These are phyloP conservation scores for Desmodesmus armatus DNA, from an alignment of 139 green algal genomes.

Conservation along the genomic window DNA sequence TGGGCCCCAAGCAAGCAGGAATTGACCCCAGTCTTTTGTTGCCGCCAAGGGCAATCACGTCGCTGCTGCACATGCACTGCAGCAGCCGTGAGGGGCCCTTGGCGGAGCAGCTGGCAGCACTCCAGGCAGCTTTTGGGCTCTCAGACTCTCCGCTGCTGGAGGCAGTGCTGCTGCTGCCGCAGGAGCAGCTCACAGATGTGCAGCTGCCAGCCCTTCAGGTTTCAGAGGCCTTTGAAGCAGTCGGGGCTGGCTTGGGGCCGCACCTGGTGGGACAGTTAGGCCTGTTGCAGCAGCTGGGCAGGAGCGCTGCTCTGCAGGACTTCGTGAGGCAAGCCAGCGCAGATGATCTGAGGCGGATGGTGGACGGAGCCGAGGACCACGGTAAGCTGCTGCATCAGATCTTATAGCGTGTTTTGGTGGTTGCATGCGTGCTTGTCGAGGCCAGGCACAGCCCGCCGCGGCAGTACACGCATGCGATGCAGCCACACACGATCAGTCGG, in stretches of 20 bases:
- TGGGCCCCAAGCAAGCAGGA: background rate
- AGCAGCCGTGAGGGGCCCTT: background rate
- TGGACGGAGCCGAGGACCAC: conserved; percentile 4
- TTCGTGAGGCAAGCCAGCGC: background rate
- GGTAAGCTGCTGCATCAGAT: background rate
- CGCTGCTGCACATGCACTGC: background rate
- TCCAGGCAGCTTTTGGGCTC: conserved; percentile 1
- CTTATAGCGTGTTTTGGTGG: background rate
- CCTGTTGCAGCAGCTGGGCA: background rate
- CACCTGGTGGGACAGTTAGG: background rate
- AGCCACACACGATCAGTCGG: too few species aligned
- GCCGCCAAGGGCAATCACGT: background rate
- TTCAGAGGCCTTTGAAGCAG: background rate
- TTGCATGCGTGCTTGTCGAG: background rate
- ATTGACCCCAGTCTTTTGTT: background rate
- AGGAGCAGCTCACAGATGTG: background rate
- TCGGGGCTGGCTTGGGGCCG: background rate
- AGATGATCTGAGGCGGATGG: conserved; percentile 11
- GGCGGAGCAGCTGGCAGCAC: background rate
- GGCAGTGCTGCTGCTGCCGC: conserved; percentile 9
- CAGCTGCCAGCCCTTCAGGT: conserved; percentile 4
- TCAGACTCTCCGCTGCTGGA: background rate
- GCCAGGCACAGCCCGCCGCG: background rate
- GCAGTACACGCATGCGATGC: too few species aligned
- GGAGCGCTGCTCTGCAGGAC: background rate